Percentiles rank a stretch among this genome's conserved stretches.
These are phyloP conservation scores for Vigna reflexopilosa DNA, from an alignment of 306 rosid species.

Conservation along the genomic window DNA sequence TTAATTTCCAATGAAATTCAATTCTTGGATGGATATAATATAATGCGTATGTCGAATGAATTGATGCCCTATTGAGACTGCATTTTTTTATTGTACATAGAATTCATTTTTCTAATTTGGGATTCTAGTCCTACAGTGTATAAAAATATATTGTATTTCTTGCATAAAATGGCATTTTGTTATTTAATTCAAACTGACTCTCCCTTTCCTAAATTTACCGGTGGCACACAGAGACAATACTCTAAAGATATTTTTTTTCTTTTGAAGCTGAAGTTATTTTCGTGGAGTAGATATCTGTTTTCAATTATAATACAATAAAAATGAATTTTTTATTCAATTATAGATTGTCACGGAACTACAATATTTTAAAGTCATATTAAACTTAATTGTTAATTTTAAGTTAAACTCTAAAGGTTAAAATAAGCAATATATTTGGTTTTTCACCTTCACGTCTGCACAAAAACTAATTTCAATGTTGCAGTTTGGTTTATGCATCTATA, in stretches of 20 bases:
- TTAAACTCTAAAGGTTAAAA: not conserved
- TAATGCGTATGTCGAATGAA: not conserved
- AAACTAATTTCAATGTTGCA: not conserved
- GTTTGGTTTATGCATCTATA: not conserved
- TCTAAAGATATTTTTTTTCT: not conserved
- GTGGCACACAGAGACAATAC: not conserved
- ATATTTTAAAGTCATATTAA: not conserved
- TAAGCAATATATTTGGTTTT: not conserved
- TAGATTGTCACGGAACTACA: not conserved
- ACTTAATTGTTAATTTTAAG: not conserved
- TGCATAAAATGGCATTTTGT: not conserved
- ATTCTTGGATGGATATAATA: not conserved
- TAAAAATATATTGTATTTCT: not conserved
- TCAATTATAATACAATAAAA: not conserved
- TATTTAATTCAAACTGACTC: not conserved
- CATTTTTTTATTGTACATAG: too few species aligned
- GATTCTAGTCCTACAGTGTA: not conserved
- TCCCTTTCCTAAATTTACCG: not conserved
- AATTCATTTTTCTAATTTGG: conserved; percentile 6
- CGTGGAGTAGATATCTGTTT: too few species aligned
- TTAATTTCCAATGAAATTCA: conserved; percentile 21
- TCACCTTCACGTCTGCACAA: not conserved
- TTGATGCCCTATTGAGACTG: not conserved
- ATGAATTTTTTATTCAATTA: not conserved
- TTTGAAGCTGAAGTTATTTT: not conserved